These are phyloP conservation scores for Mycena indigotica DNA, from an alignment of 768 basidiomycete species.

Conservation along the genomic window DNA sequence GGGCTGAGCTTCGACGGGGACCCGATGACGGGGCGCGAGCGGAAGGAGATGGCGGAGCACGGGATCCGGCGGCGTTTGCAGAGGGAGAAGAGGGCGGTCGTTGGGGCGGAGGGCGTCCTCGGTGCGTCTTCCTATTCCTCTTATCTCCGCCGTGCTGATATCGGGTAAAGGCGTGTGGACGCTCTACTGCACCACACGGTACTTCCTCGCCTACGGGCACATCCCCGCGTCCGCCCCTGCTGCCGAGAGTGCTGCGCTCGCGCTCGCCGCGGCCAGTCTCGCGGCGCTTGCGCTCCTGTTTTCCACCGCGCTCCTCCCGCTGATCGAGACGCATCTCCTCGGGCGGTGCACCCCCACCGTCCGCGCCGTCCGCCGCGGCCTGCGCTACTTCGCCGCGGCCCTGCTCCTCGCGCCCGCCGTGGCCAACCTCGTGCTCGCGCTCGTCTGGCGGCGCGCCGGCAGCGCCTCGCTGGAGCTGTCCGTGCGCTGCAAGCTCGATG, in stretches of 20 bases:
- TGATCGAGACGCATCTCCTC: no score
- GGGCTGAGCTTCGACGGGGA: constrained; percentile 32
- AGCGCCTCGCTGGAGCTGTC: constrained; percentile 37
- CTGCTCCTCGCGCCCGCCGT: constrained; percentile 55
- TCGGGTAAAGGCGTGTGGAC: constrained; percentile 63
- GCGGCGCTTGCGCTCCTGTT: constrained; percentile 43
- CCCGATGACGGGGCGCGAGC: constrained; percentile 30
- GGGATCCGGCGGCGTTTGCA: constrained; percentile 29
- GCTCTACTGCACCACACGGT: constrained; percentile 63
- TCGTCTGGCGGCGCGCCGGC: constrained; percentile 50
- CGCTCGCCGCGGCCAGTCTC: constrained; percentile 50
- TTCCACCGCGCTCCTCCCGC: constrained; percentile 40
- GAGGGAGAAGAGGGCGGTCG: constrained; percentile 31
- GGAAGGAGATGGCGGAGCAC: constrained; percentile 30
- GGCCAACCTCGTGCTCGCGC: constrained; percentile 57
- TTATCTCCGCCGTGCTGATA: constrained; percentile 1
- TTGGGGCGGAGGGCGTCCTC: constrained; percentile 37
- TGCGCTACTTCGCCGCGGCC: constrained; percentile 45
- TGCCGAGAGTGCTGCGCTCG: constrained; percentile 48
- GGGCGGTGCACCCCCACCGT: constrained; percentile 34
- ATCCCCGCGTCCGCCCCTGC: constrained; percentile 39
- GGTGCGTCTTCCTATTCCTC: constrained; percentile 34
- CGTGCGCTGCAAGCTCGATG: constrained; percentile 60
- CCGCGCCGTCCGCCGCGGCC: constrained; percentile 34
- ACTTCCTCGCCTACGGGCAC: constrained; percentile 57